phyloP scores from a whole-genome alignment of 2,329 filamentous ascomycete genomes.

The Coniochaeta sp. region DNA sequence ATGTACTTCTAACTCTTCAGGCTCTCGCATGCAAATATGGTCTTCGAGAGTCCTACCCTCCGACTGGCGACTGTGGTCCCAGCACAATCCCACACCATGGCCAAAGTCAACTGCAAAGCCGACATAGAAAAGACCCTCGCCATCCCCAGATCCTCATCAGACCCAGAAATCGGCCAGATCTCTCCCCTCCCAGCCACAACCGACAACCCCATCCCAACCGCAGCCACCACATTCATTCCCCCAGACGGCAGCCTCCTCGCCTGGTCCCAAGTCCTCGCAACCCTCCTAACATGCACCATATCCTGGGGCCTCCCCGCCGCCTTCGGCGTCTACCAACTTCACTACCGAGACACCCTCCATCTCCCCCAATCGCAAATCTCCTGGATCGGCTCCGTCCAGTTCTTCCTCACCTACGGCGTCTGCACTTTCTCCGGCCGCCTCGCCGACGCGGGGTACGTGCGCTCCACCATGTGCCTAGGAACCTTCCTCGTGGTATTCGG shows the following conservation, averaged over 20 bases:
- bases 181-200: background rate
- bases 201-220: background rate
- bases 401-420: constrained; percentile 32
- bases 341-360: constrained; percentile 26
- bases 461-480: constrained; percentile 23
- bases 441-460: constrained; percentile 34
- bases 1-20: too few relatives aligned
- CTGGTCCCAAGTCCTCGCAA: constrained; percentile 30
- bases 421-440: constrained; percentile 33
- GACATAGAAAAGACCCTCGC: background rate
- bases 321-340: constrained; percentile 31
- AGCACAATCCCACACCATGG: background rate
- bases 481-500: constrained; percentile 36
- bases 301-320: constrained; percentile 31
- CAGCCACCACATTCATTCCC: constrained; percentile 14
- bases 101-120: background rate
- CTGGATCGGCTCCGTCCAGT: constrained; percentile 42
- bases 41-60: too few relatives aligned
- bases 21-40: too few relatives aligned
- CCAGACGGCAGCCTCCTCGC: constrained; percentile 29
- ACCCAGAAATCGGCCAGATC: background rate
- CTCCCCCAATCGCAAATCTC: constrained; percentile 30
- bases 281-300: constrained; percentile 29
- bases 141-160: background rate
- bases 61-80: too few relatives aligned